These are phyloP conservation scores for Solanum pinnatisectum DNA, from an alignment of 257 asterid genomes.

Conservation along the genomic window DNA sequence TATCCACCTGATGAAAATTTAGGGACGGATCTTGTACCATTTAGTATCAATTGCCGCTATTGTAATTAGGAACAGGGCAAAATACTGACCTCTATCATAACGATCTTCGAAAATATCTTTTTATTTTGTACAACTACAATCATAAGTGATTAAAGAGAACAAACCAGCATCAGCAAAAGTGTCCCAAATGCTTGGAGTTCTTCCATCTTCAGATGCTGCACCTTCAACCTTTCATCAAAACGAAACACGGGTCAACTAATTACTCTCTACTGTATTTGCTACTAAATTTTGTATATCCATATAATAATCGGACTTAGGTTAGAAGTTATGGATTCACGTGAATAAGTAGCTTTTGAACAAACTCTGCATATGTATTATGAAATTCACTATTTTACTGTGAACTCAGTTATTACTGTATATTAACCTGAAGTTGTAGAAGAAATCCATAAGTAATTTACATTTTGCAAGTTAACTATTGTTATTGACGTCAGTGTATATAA, in stretches of 20 bases:
- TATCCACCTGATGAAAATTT: neutral
- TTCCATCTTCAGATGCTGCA: conserved; percentile 39
- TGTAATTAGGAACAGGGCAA: neutral
- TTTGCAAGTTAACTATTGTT: neutral
- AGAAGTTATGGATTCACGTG: neutral
- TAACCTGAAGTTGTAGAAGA: neutral
- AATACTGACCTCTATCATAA: neutral
- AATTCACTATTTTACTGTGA: neutral
- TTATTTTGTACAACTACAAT: neutral
- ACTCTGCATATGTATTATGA: neutral
- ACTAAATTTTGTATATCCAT: neutral
- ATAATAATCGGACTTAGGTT: neutral
- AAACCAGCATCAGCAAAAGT: conserved; percentile 34
- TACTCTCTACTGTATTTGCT: neutral
- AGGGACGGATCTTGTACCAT: neutral
- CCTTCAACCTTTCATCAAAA: conserved; percentile 22
- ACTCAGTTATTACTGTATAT: neutral
- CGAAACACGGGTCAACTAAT: neutral
- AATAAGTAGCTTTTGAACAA: neutral
- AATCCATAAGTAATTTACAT: neutral
- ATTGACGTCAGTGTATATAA: neutral
- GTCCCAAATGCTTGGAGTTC: conserved; percentile 43
- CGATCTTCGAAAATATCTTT: neutral
- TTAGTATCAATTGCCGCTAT: neutral
- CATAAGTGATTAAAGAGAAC: neutral